phyloP scores from a whole-genome alignment of 768 basidiomycete genomes.

The Hericium coralloides region DNA sequence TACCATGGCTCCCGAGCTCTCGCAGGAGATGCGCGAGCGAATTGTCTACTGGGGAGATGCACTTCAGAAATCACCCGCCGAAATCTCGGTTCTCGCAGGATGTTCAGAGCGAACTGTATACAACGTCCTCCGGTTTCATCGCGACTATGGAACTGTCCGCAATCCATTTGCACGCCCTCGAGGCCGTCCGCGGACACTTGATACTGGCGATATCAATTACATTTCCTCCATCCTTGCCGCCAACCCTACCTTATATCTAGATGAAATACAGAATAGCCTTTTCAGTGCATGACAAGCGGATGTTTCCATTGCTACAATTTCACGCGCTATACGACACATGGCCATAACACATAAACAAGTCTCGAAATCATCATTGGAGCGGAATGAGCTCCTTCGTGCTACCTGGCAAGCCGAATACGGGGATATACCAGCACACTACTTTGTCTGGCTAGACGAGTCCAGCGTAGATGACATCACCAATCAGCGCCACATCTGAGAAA shows the following conservation, averaged over 20 bases:
- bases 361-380: slow-evolving; percentile 18
- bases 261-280: slow-evolving; percentile 25
- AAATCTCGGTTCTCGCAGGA: not conserved
- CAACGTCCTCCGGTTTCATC: slow-evolving; percentile 12
- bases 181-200: slow-evolving; percentile 14
- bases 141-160: slow-evolving; percentile 7
- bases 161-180: slow-evolving; percentile 15
- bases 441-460: slow-evolving; percentile 13
- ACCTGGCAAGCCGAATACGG: slow-evolving; percentile 18
- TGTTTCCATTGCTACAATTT: slow-evolving; percentile 24
- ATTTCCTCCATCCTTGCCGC: slow-evolving; percentile 16
- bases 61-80: not conserved
- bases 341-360: slow-evolving; percentile 21
- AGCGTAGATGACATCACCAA: slow-evolving; percentile 10
- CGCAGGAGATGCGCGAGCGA: too few species aligned
- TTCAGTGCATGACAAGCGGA: slow-evolving; percentile 10
- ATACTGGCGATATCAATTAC: slow-evolving; percentile 16
- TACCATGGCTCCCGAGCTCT: too few species aligned
- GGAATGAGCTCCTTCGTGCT: slow-evolving; percentile 21
- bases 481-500: too few species aligned
- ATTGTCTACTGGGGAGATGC: not conserved
- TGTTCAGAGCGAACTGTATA: slow-evolving; percentile 8
- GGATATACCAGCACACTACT: slow-evolving; percentile 7
- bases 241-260: slow-evolving; percentile 22
- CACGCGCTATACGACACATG: slow-evolving; percentile 14